A percentile compares a stretch with the other conserved stretches of the same genome.
phyloP scores from a whole-genome alignment of 2,329 filamentous ascomycete genomes.

The Cladophialophora psammophila region DNA sequence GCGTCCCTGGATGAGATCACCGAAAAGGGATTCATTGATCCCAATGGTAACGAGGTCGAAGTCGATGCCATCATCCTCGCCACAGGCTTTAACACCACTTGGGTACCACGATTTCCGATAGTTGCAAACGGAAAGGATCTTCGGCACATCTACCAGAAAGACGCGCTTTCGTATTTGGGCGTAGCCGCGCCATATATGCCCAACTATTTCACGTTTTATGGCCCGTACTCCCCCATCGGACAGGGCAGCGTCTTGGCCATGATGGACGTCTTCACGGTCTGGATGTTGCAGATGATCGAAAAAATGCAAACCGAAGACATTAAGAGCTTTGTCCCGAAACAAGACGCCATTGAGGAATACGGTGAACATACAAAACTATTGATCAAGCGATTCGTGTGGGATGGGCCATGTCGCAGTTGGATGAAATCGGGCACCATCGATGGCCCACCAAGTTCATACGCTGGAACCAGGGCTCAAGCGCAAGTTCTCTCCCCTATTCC shows the following conservation, averaged over 20 bases:
- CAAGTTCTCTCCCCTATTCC: too few relatives aligned
- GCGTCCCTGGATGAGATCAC: constrained; percentile 48
- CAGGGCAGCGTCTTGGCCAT: constrained; percentile 41
- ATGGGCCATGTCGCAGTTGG: constrained; percentile 19
- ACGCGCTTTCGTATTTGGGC: constrained; percentile 43
- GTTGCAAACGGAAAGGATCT: constrained; percentile 28
- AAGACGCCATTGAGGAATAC: constrained; percentile 44
- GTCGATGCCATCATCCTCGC: constrained; percentile 37
- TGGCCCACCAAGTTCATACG: too few relatives aligned
- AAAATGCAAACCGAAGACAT: constrained; percentile 49
- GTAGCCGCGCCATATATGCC: constrained; percentile 45
- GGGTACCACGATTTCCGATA: constrained; percentile 34
- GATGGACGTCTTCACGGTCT: constrained; percentile 49
- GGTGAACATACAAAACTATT: constrained; percentile 50
- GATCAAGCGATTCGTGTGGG: constrained; percentile 42
- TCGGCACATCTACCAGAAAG: constrained; percentile 24
- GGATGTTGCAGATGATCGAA: constrained; percentile 50
- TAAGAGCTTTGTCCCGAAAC: not conserved
- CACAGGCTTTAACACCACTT: constrained; percentile 35
- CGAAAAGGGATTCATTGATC: constrained; percentile 43
- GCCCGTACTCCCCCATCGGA: constrained; percentile 41
- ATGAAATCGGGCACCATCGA: constrained; percentile 40
- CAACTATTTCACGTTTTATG: constrained; percentile 46
- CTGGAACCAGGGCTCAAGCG: too few relatives aligned
- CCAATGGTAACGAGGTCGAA: constrained; percentile 38